Conservation (phyloP, 495 filamentous ascomycete species). For the Daldinia childiae region DNA sequence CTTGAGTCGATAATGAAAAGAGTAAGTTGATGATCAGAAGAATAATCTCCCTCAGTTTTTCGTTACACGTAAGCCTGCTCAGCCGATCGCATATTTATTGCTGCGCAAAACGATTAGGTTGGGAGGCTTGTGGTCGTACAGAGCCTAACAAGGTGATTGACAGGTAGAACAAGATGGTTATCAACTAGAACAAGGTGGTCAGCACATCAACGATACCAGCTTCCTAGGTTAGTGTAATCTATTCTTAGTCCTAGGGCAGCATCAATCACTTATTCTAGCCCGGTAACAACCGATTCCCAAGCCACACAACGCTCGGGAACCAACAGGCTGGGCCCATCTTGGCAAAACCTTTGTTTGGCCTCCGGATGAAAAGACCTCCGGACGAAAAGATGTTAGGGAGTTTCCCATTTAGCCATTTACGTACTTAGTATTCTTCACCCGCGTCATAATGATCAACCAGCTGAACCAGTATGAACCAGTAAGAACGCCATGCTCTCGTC, state of each 20-base stretch:
- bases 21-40: neutral
- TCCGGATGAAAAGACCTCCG: conserved; percentile 17
- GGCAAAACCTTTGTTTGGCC: conserved; percentile 16
- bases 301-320: conserved; percentile 30
- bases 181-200: conserved; percentile 18
- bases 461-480: conserved; percentile 31
- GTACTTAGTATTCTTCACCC: neutral
- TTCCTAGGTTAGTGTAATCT: conserved; percentile 6
- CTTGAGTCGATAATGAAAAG: conserved; percentile 14
- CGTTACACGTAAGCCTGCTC: conserved; percentile 36
- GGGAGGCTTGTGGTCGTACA: conserved; percentile 27
- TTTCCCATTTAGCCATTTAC: conserved; percentile 12
- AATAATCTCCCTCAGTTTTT: conserved; percentile 20
- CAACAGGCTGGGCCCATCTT: conserved; percentile 26
- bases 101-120: conserved; percentile 31
- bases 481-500: conserved; percentile 16
- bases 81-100: conserved; percentile 28
- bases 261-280: conserved; percentile 12
- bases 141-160: conserved; percentile 10
- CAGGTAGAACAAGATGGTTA: neutral
- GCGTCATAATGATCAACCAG: conserved; percentile 34
- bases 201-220: conserved; percentile 26
- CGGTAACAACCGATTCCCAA: conserved; percentile 14
- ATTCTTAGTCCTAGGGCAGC: conserved; percentile 26
- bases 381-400: conserved; percentile 15